Percentiles rank a stretch among this genome's conserved stretches.
phyloP scores from a whole-genome alignment of 331 rosid genomes.

The Telfairia occidentalis region DNA sequence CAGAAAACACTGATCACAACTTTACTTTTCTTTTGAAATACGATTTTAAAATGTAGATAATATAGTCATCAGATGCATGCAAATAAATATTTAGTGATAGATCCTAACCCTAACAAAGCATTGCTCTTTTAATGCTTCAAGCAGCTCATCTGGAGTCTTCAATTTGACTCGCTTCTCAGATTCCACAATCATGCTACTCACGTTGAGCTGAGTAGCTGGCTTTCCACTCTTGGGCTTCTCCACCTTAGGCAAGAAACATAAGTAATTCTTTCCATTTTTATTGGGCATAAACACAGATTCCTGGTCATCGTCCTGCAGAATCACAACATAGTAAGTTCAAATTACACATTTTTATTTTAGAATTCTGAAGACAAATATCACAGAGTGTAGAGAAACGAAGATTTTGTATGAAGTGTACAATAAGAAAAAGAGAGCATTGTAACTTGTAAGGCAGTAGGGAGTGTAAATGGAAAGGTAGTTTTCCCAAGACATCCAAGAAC shows the following conservation, averaged over 20 bases:
- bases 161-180: slow-evolving; percentile 61
- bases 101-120: slow-evolving; percentile 69
- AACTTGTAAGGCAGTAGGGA: background rate
- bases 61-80: slow-evolving; percentile 5
- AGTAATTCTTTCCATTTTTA: slow-evolving; percentile 54
- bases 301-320: slow-evolving; percentile 70
- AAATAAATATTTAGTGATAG: background rate
- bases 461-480: background rate
- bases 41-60: background rate
- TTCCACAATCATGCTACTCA: slow-evolving; percentile 78
- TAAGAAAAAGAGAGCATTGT: background rate
- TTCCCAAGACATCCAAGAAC: background rate
- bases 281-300: slow-evolving; percentile 67
- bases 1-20: background rate
- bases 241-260: slow-evolving; percentile 82
- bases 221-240: slow-evolving; percentile 62
- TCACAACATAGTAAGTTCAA: background rate
- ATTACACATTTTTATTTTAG: background rate
- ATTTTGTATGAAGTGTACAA: background rate
- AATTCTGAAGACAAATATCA: slow-evolving; percentile 5
- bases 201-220: slow-evolving; percentile 49
- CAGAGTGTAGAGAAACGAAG: background rate
- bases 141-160: slow-evolving; percentile 94
- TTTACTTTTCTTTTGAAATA: background rate
- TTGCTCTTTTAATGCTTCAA: slow-evolving; percentile 63